These are phyloP conservation scores for Penicillium silybi DNA, from an alignment of 495 filamentous ascomycete species.

Conservation along the genomic window DNA sequence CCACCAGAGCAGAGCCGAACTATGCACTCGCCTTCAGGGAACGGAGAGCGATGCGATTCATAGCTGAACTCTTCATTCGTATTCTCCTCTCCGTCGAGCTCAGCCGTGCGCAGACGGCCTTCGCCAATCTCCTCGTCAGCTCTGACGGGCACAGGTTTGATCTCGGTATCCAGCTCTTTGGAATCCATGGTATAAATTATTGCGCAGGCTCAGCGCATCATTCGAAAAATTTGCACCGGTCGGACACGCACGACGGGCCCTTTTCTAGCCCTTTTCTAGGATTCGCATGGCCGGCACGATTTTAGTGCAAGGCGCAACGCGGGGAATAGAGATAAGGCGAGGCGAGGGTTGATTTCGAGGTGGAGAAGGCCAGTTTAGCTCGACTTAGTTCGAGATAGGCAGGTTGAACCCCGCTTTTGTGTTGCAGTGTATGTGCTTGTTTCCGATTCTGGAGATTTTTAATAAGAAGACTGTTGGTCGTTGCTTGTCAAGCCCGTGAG, in stretches of 20 bases:
- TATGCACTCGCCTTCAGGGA: conserved; percentile 29
- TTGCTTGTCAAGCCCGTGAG: background rate
- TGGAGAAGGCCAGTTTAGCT: background rate
- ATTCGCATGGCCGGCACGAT: background rate
- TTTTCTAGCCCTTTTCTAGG: background rate
- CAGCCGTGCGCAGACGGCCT: conserved; percentile 26
- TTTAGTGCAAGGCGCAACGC: conserved; percentile 1
- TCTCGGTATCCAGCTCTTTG: conserved; percentile 10
- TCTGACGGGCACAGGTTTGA: conserved; percentile 7
- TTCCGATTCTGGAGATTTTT: background rate
- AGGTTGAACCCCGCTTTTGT: background rate
- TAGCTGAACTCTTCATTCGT: conserved; percentile 31
- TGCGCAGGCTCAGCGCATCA: background rate
- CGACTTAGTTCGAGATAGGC: background rate
- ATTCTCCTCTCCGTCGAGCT: conserved; percentile 25
- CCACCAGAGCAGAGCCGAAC: background rate
- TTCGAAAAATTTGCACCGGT: background rate
- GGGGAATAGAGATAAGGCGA: conserved; percentile 8
- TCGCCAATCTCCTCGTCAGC: conserved; percentile 25
- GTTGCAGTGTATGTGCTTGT: too few species aligned
- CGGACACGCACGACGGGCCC: background rate
- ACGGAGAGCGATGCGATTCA: conserved; percentile 35
- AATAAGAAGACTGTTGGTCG: background rate
- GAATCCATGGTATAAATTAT: conserved; percentile 13
- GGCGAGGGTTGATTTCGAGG: background rate